phyloP scores from a whole-genome alignment of 2,329 filamentous ascomycete genomes.

The Alternaria sp. region DNA sequence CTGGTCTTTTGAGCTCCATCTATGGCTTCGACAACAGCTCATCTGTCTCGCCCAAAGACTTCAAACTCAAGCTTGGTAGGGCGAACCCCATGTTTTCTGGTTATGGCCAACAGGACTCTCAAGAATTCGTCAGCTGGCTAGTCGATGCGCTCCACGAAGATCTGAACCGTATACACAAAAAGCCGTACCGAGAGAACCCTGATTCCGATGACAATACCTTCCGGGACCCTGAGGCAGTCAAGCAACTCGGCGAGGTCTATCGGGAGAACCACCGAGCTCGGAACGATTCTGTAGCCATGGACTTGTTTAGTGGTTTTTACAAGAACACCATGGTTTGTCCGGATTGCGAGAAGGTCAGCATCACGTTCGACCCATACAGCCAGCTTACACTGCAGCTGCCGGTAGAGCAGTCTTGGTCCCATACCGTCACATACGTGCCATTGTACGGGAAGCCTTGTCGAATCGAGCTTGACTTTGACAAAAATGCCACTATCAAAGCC shows the following conservation, averaged over 20 bases:
- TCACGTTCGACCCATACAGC: conserved; percentile 98
- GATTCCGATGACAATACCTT: conserved; percentile 98
- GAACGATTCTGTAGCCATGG: conserved; percentile 93
- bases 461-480: conserved; percentile 80
- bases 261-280: conserved; percentile 91
- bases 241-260: conserved; percentile 83
- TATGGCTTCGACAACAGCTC: conserved; percentile 71
- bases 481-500: conserved; percentile 70
- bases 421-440: conserved; percentile 77
- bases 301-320: conserved; percentile 94
- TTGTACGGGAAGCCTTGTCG: conserved; percentile 72
- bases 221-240: conserved; percentile 77
- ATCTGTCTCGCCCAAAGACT: conserved; percentile 78
- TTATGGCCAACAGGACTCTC: conserved; percentile 95
- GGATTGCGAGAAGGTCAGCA: conserved; percentile 90
- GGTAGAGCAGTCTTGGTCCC: conserved; percentile 80
- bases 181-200: conserved; percentile 96
- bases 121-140: conserved; percentile 94
- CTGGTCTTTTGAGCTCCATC: conserved; percentile 75
- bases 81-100: conserved; percentile 88
- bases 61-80: conserved; percentile 82
- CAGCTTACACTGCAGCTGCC: conserved; percentile 91
- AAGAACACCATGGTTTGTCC: conserved; percentile 97
- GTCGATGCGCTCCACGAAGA: conserved; percentile 96
- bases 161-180: conserved; percentile 89